Percentiles rank a stretch among this genome's conserved stretches.
These are phyloP conservation scores for Arabis hirsuta DNA, from an alignment of 345 rosid species.

Conservation along the genomic window DNA sequence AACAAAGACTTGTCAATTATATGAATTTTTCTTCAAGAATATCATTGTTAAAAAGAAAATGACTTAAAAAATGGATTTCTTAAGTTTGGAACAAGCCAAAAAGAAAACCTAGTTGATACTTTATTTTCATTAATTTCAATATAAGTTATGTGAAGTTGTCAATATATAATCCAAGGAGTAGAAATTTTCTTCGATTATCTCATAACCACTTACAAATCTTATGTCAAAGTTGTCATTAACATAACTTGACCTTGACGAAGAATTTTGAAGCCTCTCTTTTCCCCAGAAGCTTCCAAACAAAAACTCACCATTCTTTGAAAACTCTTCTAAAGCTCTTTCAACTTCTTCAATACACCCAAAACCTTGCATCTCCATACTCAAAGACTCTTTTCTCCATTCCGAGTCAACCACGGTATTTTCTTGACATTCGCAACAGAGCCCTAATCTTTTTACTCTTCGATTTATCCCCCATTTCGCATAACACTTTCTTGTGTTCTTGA, in stretches of 20 bases:
- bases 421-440: conserved; percentile 20
- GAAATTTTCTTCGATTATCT: conserved; percentile 50
- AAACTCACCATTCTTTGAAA: conserved; percentile 67
- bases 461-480: conserved; percentile 57
- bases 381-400: conserved; percentile 36
- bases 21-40: conserved; percentile 1
- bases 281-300: conserved; percentile 96
- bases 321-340: conserved; percentile 60
- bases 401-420: conserved; percentile 5
- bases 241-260: conserved; percentile 39
- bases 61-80: background rate
- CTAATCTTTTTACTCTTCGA: conserved; percentile 32
- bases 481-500: conserved; percentile 53
- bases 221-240: conserved; percentile 41
- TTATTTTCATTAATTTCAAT: background rate
- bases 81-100: background rate
- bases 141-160: conserved; percentile 19
- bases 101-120: background rate
- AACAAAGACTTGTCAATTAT: conserved; percentile 16
- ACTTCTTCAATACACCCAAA: conserved; percentile 59
- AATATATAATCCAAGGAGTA: conserved; percentile 37
- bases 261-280: conserved; percentile 39
- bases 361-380: conserved; percentile 43
- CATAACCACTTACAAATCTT: conserved; percentile 47
- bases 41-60: background rate